Evolutionary conservation across 345 rosid genomes (phyloP), one percentile per base, ranked within the genome.

Genomic region (Melastoma malabathricum): DNA sequence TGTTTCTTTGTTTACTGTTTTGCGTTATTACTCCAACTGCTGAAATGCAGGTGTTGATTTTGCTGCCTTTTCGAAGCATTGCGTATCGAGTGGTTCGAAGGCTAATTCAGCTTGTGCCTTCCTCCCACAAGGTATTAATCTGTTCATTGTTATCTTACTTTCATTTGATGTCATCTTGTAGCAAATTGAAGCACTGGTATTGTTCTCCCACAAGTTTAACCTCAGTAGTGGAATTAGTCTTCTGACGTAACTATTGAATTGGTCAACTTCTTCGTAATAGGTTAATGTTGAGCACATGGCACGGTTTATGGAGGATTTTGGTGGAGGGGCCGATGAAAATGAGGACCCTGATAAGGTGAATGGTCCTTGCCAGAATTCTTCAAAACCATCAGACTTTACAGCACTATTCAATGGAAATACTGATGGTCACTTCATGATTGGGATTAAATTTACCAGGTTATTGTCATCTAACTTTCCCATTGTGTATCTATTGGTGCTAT

Each of bases 371-470:
- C 67, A 51, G 48, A 83, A 79, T 73, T 67, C 83, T 67, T 69
- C 78, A 13, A 89, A 90, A 71, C 94, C 98, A 60, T 63, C 75
- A 52, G 98, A 90, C 68, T 80, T 73, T 70, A 79, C 73, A 63
- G 68, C 88, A 50, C 98, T 90, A 51, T 90, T 86, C 78, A 71
- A 74, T 64, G 83, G 79, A 38, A 87, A 90, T 61, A 59, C 48
- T 43, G 82, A 79, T 47, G 96, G 86, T 67, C 69, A 76, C 56
- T 86, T 90, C 56, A 82, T 82, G 86, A 52, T 86, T 46, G 98
- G 98, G 68, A 75, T 90, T 60, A 90, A 90, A 60, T 86, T 78
- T 72, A 90, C 96, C 8, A 86, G 92, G 98, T 86, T 75, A 31
- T 31, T 9, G 10, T 31, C 38, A 62, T 46, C 39, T 57, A 15